phyloP scores from a whole-genome alignment of 2,329 filamentous ascomycete species.

The Fusarium sp. region DNA sequence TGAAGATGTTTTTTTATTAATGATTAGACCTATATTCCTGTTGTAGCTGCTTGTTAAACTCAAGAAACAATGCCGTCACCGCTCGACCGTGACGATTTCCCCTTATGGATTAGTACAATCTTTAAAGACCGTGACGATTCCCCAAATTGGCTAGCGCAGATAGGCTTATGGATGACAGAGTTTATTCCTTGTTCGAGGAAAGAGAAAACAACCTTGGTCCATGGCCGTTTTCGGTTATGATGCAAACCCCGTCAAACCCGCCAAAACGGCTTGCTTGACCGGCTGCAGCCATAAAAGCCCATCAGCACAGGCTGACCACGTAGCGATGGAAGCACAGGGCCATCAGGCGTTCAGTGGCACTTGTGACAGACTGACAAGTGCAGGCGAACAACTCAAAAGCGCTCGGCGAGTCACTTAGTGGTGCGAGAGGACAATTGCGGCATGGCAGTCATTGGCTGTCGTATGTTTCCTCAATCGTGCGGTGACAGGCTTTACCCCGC shows the following conservation, averaged over 20 bases:
- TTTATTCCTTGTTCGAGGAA: too few relatives aligned
- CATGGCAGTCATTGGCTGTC: neutral
- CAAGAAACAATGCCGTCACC: constrained; percentile 6
- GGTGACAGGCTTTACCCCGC: too few relatives aligned
- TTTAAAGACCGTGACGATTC: constrained; percentile 9
- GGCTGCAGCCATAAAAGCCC: too few relatives aligned
- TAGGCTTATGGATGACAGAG: too few relatives aligned
- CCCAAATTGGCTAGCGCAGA: neutral
- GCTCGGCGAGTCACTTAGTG: neutral
- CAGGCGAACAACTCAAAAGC: neutral
- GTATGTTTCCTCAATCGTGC: neutral
- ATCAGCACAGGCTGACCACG: neutral
- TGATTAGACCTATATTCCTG: constrained; percentile 3
- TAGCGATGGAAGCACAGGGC: neutral
- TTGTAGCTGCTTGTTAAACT: constrained; percentile 7
- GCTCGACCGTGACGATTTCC: constrained; percentile 16
- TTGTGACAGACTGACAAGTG: neutral
- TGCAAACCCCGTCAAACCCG: too few relatives aligned
- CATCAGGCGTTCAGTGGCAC: neutral
- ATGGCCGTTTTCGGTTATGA: too few relatives aligned
- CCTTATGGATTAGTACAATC: constrained; percentile 8
- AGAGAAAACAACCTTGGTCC: too few relatives aligned
- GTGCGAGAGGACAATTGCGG: neutral
- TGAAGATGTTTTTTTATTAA: neutral
- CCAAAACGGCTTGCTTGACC: too few relatives aligned